Conservation (phyloP, 441 rosid species). For the Codiaeum variegatum region DNA sequence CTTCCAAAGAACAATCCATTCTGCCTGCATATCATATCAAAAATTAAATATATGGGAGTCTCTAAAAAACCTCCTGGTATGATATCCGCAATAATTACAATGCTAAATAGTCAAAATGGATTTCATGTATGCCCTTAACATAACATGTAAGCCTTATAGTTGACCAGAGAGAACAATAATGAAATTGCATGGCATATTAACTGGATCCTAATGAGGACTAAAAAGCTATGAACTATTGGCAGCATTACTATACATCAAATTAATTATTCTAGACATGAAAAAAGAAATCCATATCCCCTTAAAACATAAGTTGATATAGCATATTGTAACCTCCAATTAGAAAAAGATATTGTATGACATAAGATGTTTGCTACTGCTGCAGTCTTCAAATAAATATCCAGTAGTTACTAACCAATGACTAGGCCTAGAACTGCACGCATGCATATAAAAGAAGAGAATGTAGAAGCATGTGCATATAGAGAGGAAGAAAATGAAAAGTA, state of each 20-base stretch:
- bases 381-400: neutral
- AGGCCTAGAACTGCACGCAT: neutral
- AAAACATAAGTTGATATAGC: neutral
- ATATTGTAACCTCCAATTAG: neutral
- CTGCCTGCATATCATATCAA: neutral
- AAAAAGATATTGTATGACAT: neutral
- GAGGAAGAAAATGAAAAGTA: neutral
- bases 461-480: neutral
- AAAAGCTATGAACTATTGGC: neutral
- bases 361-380: neutral
- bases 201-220: neutral
- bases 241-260: neutral
- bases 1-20: neutral
- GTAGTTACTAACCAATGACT: neutral
- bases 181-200: neutral
- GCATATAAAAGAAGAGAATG: neutral
- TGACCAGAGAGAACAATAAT: neutral
- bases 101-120: neutral
- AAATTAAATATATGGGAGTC: neutral
- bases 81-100: neutral
- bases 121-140: neutral
- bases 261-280: constrained; percentile 2
- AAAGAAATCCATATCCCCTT: neutral
- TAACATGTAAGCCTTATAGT: neutral
- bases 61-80: neutral